phyloP scores from a whole-genome alignment of 2,329 filamentous ascomycete genomes.

The Ophiostoma sp. region DNA sequence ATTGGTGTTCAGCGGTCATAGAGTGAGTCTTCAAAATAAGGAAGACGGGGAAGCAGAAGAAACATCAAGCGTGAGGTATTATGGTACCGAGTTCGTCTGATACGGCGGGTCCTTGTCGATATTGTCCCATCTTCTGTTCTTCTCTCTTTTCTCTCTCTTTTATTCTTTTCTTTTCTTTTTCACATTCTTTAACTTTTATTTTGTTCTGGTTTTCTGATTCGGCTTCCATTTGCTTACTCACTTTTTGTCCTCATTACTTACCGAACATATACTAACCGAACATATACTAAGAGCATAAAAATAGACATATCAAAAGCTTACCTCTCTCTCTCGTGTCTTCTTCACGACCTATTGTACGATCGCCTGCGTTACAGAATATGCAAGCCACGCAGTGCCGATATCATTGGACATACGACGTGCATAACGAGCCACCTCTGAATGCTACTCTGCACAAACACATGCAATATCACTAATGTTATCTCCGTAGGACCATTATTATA shows the following conservation, averaged over 20 bases:
- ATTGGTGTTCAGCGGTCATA: too few species aligned
- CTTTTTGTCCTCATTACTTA: too few species aligned
- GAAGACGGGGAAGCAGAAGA: too few species aligned
- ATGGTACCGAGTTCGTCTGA: not conserved
- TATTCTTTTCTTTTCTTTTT: not conserved
- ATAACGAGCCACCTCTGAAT: conserved; percentile 4
- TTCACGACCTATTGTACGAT: too few species aligned
- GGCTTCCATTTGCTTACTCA: too few species aligned
- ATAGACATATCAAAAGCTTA: too few species aligned
- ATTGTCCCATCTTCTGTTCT: not conserved
- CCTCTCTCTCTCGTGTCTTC: too few species aligned
- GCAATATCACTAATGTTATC: not conserved
- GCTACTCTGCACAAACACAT: not conserved
- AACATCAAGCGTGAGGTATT: not conserved
- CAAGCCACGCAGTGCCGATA: not conserved
- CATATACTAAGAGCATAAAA: too few species aligned
- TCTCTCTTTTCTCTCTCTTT: not conserved
- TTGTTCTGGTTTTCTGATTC: not conserved
- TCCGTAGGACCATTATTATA: not conserved
- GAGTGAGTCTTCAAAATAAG: too few species aligned
- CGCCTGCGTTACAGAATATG: too few species aligned
- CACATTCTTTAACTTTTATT: not conserved
- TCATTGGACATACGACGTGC: not conserved
- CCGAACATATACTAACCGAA: too few species aligned
- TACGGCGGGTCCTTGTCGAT: not conserved